phyloP scores from a whole-genome alignment of 2,329 filamentous ascomycete genomes.

The Corniculantispora saksenae region DNA sequence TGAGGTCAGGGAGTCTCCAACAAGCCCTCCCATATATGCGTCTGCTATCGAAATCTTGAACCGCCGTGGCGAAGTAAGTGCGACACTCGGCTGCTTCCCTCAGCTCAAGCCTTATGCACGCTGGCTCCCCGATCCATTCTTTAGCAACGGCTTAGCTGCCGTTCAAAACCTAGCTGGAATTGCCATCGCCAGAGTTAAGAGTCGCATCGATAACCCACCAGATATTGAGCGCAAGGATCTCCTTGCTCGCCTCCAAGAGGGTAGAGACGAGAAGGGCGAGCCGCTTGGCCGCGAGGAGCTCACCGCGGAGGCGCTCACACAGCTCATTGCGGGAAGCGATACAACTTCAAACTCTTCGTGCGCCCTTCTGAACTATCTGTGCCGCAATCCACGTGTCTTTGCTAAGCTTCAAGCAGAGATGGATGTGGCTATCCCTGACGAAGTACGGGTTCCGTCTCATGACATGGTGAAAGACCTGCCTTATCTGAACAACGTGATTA shows the following conservation, averaged over 20 bases:
- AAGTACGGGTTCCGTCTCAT: constrained; percentile 66
- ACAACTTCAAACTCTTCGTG: constrained; percentile 81
- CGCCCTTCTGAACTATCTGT: constrained; percentile 76
- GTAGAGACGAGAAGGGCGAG: constrained; percentile 76
- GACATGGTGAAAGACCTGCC: constrained; percentile 73
- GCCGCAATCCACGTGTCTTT: constrained; percentile 69
- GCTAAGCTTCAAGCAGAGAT: constrained; percentile 74
- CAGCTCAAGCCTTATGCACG: constrained; percentile 76
- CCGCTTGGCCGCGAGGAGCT: constrained; percentile 77
- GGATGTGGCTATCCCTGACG: constrained; percentile 65
- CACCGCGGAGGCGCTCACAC: constrained; percentile 85
- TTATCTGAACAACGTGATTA: constrained; percentile 75
- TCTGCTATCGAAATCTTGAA: constrained; percentile 87
- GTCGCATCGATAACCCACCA: constrained; percentile 69
- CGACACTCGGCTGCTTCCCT: constrained; percentile 74
- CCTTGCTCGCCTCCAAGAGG: constrained; percentile 81
- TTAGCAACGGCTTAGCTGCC: constrained; percentile 70
- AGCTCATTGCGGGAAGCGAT: constrained; percentile 79
- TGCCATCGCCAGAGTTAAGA: constrained; percentile 77
- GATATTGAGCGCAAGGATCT: constrained; percentile 73
- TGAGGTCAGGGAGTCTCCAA: constrained; percentile 65
- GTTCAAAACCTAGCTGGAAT: constrained; percentile 84
- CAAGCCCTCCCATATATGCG: constrained; percentile 65
- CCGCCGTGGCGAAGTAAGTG: constrained; percentile 82
- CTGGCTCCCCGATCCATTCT: constrained; percentile 81